phyloP scores from a whole-genome alignment of 2,329 filamentous ascomycete genomes.

The Pyricularia sp. region DNA sequence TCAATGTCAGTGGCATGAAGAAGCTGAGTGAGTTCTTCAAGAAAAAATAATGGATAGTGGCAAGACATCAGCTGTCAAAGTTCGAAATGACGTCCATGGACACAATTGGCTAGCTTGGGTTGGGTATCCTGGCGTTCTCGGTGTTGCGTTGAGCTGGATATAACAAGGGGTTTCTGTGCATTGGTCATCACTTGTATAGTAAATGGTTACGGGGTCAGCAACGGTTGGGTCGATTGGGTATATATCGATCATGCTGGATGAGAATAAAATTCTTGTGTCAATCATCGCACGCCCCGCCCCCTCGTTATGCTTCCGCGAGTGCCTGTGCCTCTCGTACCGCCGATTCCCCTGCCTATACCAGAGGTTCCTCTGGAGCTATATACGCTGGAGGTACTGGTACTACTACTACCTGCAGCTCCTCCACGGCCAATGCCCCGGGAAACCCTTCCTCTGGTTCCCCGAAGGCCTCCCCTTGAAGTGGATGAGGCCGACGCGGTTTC shows the following conservation, averaged over 20 bases:
- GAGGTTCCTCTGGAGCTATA: conserved; percentile 20
- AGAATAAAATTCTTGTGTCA: neutral
- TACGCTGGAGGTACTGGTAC: conserved; percentile 16
- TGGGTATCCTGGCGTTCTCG: conserved; percentile 6
- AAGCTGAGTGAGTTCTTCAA: conserved; percentile 93
- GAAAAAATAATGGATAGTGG: conserved; percentile 35
- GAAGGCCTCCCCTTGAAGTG: neutral
- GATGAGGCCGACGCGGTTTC: conserved; percentile 18
- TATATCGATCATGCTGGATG: neutral
- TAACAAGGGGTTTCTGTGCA: neutral
- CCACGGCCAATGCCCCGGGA: neutral
- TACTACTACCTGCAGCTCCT: neutral
- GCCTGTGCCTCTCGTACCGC: conserved; percentile 38
- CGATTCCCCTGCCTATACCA: conserved; percentile 31
- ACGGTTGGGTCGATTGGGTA: neutral
- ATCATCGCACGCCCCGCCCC: conserved; percentile 13
- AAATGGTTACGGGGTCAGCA: neutral
- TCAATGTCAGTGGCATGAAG: conserved; percentile 86
- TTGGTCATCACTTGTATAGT: neutral
- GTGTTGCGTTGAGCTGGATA: neutral
- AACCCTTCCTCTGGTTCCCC: neutral
- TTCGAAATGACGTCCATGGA: neutral
- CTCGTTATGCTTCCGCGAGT: conserved; percentile 30
- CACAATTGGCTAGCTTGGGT: neutral
- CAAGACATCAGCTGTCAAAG: neutral